These are phyloP conservation scores for Psilocybe mexicana DNA, from an alignment of 1,284 basidiomycete genomes.

Conservation along the genomic window DNA sequence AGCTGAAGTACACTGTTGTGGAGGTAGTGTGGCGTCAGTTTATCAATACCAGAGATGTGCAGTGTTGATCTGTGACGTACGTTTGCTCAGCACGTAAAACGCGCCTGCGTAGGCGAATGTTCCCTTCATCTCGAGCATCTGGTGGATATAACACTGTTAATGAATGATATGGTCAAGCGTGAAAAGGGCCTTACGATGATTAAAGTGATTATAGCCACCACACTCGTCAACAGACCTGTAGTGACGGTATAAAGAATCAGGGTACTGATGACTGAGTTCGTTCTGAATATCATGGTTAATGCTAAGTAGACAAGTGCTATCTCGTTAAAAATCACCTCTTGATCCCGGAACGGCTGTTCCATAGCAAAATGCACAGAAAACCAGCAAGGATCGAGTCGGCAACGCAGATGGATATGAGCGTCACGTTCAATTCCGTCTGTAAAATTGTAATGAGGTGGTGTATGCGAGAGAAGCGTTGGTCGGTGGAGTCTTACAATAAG, in stretches of 20 bases:
- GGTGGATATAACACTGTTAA: neutral
- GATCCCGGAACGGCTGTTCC: neutral
- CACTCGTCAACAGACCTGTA: neutral
- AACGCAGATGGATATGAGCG: neutral
- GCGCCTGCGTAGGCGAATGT: conserved; percentile 2
- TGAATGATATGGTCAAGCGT: neutral
- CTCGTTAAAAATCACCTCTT: neutral
- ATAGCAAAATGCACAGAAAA: neutral
- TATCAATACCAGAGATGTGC: neutral
- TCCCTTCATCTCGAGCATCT: neutral
- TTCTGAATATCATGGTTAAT: neutral
- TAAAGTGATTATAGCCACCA: neutral
- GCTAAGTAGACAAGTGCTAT: neutral
- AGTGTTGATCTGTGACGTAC: neutral
- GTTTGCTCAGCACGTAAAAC: conserved; percentile 1
- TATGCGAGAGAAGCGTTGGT: neutral
- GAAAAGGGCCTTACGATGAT: neutral
- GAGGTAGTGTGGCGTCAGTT: neutral
- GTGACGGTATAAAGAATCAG: conserved; percentile 4
- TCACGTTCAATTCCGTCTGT: neutral
- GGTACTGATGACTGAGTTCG: conserved; percentile 3
- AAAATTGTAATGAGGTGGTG: neutral
- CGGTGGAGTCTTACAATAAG: neutral
- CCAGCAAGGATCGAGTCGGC: conserved; percentile 4
- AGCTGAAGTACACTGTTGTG: conserved; percentile 4